Conservation (phyloP, 2,329 filamentous ascomycete genomes). For the Apiospora marii region DNA sequence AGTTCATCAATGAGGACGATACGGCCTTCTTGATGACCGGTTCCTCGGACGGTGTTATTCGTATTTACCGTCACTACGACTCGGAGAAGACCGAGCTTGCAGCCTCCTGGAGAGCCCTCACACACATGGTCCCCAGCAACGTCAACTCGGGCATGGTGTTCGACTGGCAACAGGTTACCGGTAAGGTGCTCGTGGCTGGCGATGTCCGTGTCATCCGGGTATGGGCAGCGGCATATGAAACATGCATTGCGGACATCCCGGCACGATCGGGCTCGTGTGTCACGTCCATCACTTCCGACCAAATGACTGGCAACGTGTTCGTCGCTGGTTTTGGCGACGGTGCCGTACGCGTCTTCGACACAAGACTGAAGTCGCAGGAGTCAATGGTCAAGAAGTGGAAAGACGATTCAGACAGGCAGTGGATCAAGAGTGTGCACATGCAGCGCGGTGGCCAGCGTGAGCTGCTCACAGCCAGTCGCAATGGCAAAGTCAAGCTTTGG, state of each 20-base stretch:
- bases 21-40: conserved; percentile 94
- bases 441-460: conserved; percentile 94
- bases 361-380: conserved; percentile 81
- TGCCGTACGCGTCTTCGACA: conserved; percentile 92
- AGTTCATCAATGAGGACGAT: conserved; percentile 98
- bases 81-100: conserved; percentile 81
- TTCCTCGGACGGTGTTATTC: conserved; percentile 92
- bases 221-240: conserved; percentile 94
- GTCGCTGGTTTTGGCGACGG: conserved; percentile 97
- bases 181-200: conserved; percentile 91
- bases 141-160: conserved; percentile 96
- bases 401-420: conserved; percentile 83
- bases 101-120: conserved; percentile 89
- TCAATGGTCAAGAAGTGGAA: conserved; percentile 98
- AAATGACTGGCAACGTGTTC: conserved; percentile 96
- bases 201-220: conserved; percentile 95
- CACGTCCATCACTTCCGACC: conserved; percentile 93
- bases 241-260: conserved; percentile 92
- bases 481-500: conserved; percentile 95
- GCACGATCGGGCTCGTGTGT: conserved; percentile 95
- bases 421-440: conserved; percentile 96
- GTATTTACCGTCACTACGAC: conserved; percentile 93
- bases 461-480: conserved; percentile 86
- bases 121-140: conserved; percentile 92
- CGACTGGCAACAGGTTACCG: conserved; percentile 98